Evolutionary conservation across 2,329 filamentous ascomycete genomes (phyloP), one percentile per base, ranked within the genome.

Genomic region (Trichoderma sp.): DNA sequence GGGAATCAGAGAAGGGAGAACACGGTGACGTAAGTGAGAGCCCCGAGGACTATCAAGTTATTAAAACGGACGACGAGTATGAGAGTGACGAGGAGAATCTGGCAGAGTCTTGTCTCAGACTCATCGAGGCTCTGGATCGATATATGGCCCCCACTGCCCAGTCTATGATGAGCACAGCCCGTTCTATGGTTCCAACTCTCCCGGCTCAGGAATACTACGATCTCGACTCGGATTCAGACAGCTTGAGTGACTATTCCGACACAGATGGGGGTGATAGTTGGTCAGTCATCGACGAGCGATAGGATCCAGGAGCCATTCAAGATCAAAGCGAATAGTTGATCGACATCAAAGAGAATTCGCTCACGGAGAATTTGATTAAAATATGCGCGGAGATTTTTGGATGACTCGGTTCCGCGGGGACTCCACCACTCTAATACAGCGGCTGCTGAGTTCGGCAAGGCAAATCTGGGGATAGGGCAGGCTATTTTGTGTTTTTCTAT

Each of bases 391-490:
- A 33, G 40, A 58, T 29, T 31, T 66, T 16, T 21, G 27, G 14
- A 66, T n/a, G 53, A 31, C 27, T 53, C 56, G 64, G 52, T n/a
- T 59, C 64, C 47, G 19, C 47, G 40, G 55, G n/a, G 64, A 52
- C 64, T 58, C 64, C 64, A 67, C 64, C 40, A 8, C 8, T 55
- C 16, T n/a, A 58, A 47, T 52, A 24, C 5, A 29, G 58, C 64
- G 64, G 64, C 33, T 67, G 55, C 53, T 43, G 58, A n/a, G 29
- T 52, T 67, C 64, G 64, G 64, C 55, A 67, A 33, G 31, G 11
- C n/a, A 21, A 29, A 29, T 40, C 21, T 21, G 24, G 31, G 49
- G 19, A 55, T 40, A 43, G n/a, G 33, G 49, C 33, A 31, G 47
- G 13, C 21, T 64, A 10, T 29, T 19, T 35, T 19, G n/a, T 55